Conservation (phyloP, 148 eudicot genomes). For the Arbutus unedo region DNA sequence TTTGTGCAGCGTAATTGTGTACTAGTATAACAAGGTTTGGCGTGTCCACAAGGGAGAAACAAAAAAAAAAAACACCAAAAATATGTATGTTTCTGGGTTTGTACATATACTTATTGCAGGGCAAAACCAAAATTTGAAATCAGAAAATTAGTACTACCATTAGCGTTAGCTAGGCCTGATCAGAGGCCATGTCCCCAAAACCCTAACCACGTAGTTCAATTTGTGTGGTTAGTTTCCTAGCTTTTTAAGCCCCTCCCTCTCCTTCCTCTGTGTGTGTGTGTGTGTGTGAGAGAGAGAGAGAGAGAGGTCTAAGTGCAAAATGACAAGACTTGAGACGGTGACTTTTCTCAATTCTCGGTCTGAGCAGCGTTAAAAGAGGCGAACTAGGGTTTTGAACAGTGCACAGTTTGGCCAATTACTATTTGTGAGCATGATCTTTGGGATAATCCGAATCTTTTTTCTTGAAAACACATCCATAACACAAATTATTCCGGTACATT, state of each 20-base stretch:
- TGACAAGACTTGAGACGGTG: slow-evolving; percentile 33
- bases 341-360: slow-evolving; percentile 27
- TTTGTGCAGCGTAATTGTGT: not conserved
- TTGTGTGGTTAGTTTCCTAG: not conserved
- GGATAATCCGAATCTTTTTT: too few species aligned
- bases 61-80: too few species aligned
- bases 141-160: not conserved
- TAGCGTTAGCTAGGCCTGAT: not conserved
- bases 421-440: too few species aligned
- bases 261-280: not conserved
- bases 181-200: slow-evolving; percentile 6
- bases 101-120: not conserved
- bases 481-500: too few species aligned
- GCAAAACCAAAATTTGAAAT: not conserved
- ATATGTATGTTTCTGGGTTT: not conserved
- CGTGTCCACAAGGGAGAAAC: too few species aligned
- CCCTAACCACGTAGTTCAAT: slow-evolving; percentile 8
- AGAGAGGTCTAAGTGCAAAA: slow-evolving; percentile 4
- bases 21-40: not conserved
- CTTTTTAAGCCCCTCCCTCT: not conserved
- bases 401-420: not conserved
- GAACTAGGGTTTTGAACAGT: not conserved
- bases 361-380: not conserved
- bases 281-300: too few species aligned
- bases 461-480: too few species aligned